phyloP scores from a whole-genome alignment of 2,329 filamentous ascomycete species.

The Ophiostoma australiae region DNA sequence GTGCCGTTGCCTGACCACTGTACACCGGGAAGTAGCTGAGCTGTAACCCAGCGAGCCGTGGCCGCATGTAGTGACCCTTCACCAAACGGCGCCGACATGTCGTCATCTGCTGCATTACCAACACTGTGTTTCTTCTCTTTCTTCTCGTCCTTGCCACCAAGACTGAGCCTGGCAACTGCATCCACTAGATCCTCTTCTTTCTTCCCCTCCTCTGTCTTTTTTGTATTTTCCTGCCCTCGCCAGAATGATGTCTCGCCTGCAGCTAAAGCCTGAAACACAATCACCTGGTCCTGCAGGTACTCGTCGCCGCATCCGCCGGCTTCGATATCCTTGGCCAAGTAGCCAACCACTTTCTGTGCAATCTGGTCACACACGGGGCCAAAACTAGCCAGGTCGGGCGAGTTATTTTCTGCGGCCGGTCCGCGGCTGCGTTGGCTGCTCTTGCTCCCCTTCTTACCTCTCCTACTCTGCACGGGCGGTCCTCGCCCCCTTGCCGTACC shows the following conservation, averaged over 20 bases:
- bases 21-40: conserved; percentile 46
- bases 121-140: conserved; percentile 2
- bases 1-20: conserved; percentile 50
- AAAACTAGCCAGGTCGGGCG: neutral
- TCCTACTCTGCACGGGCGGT: neutral
- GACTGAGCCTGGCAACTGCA: neutral
- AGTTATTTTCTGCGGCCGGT: neutral
- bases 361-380: conserved; percentile 28
- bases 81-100: conserved; percentile 48
- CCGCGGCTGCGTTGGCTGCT: neutral
- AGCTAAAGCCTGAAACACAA: conserved; percentile 56
- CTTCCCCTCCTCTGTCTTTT: conserved; percentile 23
- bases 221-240: conserved; percentile 28
- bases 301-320: conserved; percentile 48
- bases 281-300: conserved; percentile 56
- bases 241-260: conserved; percentile 48
- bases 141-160: conserved; percentile 30
- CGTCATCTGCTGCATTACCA: conserved; percentile 37
- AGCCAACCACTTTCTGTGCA: conserved; percentile 39
- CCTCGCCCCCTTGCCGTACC: conserved; percentile 28
- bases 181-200: conserved; percentile 1
- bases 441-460: neutral
- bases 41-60: conserved; percentile 57
- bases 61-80: conserved; percentile 52
- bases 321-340: conserved; percentile 44